phyloP scores from a whole-genome alignment of 805 yeast genomes.

The Metschnikowia borealis region DNA sequence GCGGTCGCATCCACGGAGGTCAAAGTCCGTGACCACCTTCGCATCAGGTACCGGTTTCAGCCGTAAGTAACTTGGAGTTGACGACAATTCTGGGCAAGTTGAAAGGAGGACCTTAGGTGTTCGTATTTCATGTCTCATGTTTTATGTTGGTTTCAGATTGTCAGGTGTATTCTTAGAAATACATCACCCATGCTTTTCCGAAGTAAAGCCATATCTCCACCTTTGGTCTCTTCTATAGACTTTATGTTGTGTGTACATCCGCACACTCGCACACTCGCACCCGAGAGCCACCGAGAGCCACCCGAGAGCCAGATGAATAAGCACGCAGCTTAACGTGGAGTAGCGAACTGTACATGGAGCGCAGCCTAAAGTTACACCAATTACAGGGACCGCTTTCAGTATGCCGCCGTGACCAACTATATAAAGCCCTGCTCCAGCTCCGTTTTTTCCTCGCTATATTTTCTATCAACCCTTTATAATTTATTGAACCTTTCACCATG shows the following conservation, averaged over 20 bases:
- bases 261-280: constrained; percentile 1
- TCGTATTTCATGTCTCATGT: too few relatives aligned
- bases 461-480: too few relatives aligned
- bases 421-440: background rate
- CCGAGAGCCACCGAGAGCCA: background rate
- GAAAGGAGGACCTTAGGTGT: too few relatives aligned
- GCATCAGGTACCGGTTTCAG: constrained; percentile 3
- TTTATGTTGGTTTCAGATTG: too few relatives aligned
- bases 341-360: background rate
- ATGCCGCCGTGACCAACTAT: background rate
- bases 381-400: background rate
- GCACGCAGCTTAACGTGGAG: background rate
- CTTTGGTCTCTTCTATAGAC: background rate
- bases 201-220: background rate
- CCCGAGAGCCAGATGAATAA: background rate
- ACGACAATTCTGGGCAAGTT: too few relatives aligned
- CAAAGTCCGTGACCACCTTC: constrained; percentile 1
- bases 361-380: background rate
- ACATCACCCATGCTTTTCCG: too few relatives aligned
- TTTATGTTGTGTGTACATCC: too few relatives aligned
- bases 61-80: background rate
- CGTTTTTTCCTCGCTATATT: too few relatives aligned
- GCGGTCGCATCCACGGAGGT: background rate
- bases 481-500: background rate
- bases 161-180: too few relatives aligned